phyloP scores from a whole-genome alignment of 2,329 filamentous ascomycete species.

The Aspergillus niger region DNA sequence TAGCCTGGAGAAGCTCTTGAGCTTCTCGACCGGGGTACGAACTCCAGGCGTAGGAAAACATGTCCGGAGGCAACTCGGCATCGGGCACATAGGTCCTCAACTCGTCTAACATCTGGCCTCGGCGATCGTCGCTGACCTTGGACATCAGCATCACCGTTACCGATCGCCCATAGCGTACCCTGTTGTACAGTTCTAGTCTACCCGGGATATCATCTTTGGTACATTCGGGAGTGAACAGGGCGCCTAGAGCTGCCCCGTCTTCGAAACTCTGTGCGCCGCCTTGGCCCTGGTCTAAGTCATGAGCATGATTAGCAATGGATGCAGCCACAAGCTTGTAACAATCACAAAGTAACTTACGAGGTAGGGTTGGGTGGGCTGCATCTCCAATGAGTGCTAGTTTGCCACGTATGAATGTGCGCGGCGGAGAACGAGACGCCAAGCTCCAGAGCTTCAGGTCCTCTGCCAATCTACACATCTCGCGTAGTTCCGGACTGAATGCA shows the following conservation, averaged over 20 bases:
- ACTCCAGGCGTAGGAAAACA: slow-evolving; percentile 14
- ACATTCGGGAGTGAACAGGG: slow-evolving; percentile 28
- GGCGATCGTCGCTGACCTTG: slow-evolving; percentile 14
- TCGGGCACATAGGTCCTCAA: slow-evolving; percentile 17
- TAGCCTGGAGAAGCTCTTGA: neutral
- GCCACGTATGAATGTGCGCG: slow-evolving; percentile 18
- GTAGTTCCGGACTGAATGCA: slow-evolving; percentile 15
- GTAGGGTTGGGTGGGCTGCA: slow-evolving; percentile 25
- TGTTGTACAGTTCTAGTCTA: slow-evolving; percentile 23
- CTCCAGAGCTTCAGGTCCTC: slow-evolving; percentile 26
- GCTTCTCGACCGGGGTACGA: slow-evolving; percentile 13
- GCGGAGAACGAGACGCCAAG: slow-evolving; percentile 15
- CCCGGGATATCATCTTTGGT: slow-evolving; percentile 10
- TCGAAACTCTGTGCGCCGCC: slow-evolving; percentile 42
- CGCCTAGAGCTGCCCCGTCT: slow-evolving; percentile 39
- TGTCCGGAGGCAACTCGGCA: slow-evolving; percentile 13
- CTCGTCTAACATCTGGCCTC: slow-evolving; percentile 17
- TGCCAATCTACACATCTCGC: slow-evolving; percentile 18
- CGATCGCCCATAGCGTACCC: slow-evolving; percentile 17
- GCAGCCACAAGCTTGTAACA: neutral
- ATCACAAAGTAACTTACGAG: slow-evolving; percentile 10
- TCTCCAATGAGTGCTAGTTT: slow-evolving; percentile 25
- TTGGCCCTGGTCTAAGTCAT: slow-evolving; percentile 41
- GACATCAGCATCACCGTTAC: slow-evolving; percentile 29
- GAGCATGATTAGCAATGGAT: slow-evolving; percentile 10